Evolutionary conservation across 1,284 basidiomycete species (phyloP).

Genomic region (Marasmius oreades): DNA sequence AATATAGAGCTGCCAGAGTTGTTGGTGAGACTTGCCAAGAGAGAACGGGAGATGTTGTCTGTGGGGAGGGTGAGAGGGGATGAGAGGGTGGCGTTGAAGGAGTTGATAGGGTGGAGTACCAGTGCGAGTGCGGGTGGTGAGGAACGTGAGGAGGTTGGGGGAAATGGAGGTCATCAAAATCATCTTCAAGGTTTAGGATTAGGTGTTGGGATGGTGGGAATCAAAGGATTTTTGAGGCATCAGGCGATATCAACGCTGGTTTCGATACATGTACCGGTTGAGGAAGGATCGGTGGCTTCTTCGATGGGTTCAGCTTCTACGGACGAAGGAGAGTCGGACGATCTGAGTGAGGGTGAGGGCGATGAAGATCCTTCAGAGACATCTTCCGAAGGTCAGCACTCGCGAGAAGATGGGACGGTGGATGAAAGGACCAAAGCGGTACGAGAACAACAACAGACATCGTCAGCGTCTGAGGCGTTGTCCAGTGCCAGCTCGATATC

Average conservation of each 20-base stretch:
- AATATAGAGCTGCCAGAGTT: conserved; percentile 42
- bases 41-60: conserved; percentile 38
- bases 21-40: conserved; percentile 44
- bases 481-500: not conserved
- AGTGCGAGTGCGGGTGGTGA: too few relatives aligned
- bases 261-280: conserved; percentile 38
- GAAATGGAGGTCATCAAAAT: conserved; percentile 24
- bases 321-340: not conserved
- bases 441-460: not conserved
- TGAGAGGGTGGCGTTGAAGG: conserved; percentile 48
- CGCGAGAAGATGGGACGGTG: not conserved
- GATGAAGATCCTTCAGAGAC: not conserved
- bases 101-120: conserved; percentile 52
- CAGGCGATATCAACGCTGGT: conserved; percentile 57
- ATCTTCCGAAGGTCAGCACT: not conserved
- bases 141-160: not conserved
- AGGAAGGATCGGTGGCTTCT: not conserved
- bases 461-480: not conserved
- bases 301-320: not conserved
- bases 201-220: conserved; percentile 48
- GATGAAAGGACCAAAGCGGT: not conserved
- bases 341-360: not conserved
- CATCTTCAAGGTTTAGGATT: conserved; percentile 10
- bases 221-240: conserved; percentile 53
- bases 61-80: conserved; percentile 45